Percentiles rank a stretch among this genome's conserved stretches.
Conservation (phyloP, 352 stramenopile genomes). For the Thraustochytrium striatum region DNA sequence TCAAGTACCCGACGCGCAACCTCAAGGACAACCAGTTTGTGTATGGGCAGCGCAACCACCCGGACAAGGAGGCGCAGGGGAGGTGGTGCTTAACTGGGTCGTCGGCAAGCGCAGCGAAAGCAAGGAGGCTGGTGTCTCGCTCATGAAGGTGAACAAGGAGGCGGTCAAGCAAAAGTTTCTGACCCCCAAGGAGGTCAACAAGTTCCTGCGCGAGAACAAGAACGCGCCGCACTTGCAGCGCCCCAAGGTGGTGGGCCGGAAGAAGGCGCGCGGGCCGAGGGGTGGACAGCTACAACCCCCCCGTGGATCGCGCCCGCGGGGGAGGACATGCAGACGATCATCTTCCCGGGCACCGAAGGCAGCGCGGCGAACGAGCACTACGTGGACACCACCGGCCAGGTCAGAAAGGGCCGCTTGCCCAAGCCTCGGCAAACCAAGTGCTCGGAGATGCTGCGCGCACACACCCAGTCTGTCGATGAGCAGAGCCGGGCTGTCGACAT, state of each 20-base stretch:
- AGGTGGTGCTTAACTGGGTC: slow-evolving; percentile 48
- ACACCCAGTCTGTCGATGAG: background rate
- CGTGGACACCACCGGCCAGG: slow-evolving; percentile 43
- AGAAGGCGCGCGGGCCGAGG: slow-evolving; percentile 32
- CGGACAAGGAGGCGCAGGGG: slow-evolving; percentile 29
- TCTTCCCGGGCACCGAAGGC: background rate
- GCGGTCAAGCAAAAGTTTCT: slow-evolving; percentile 42
- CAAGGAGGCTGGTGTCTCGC: slow-evolving; percentile 21
- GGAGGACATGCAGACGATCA: slow-evolving; percentile 42
- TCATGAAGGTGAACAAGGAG: slow-evolving; percentile 48
- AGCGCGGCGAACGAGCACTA: background rate
- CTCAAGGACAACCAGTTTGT: slow-evolving; percentile 30
- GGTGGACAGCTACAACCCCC: background rate
- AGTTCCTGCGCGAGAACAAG: slow-evolving; percentile 44
- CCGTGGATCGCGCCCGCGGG: background rate
- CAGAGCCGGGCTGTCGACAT: background rate
- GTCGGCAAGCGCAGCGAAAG: slow-evolving; percentile 33
- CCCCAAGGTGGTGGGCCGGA: slow-evolving; percentile 32
- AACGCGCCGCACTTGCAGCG: slow-evolving; percentile 38
- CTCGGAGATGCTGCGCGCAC: slow-evolving; percentile 6
- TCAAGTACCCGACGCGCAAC: slow-evolving; percentile 45
- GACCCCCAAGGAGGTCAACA: slow-evolving; percentile 41
- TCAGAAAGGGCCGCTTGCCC: slow-evolving; percentile 36
- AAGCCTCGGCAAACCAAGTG: slow-evolving; percentile 38
- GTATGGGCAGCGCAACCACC: slow-evolving; percentile 27